A percentile compares a stretch with the other conserved stretches of the same genome.
phyloP scores from a whole-genome alignment of 306 rosid genomes.

The Cercis canadensis region DNA sequence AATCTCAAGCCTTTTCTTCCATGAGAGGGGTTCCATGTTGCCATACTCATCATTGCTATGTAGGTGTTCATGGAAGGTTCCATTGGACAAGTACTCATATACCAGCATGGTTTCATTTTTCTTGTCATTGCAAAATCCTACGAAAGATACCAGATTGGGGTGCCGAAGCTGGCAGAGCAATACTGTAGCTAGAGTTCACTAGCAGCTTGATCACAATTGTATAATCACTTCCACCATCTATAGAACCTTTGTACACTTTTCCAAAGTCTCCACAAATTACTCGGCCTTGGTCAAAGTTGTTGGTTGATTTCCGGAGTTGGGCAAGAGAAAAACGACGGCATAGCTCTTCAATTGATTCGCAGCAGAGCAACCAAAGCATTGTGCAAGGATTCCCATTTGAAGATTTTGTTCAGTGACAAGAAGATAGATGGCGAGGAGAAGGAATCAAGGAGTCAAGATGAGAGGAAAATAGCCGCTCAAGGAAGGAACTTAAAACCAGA shows the following conservation, averaged over 20 bases:
- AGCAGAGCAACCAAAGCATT: too few species aligned
- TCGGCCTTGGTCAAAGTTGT: neutral
- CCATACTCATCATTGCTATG: neutral
- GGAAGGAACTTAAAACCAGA: too few species aligned
- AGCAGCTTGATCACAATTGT: too few species aligned
- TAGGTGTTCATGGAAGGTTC: neutral
- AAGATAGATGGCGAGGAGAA: too few species aligned
- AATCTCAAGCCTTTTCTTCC: conserved; percentile 18
- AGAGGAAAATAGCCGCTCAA: too few species aligned
- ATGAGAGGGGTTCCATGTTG: neutral
- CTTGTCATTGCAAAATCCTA: neutral
- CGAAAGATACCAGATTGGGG: neutral
- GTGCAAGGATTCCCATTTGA: too few species aligned
- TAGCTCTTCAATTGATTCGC: neutral
- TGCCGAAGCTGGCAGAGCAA: conserved; percentile 2
- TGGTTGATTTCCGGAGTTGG: neutral
- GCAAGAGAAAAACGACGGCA: neutral
- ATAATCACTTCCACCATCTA: too few species aligned
- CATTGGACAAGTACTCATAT: neutral
- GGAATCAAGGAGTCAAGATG: too few species aligned
- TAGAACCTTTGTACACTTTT: neutral
- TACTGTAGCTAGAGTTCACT: too few species aligned
- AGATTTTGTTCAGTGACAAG: too few species aligned
- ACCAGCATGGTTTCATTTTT: neutral
- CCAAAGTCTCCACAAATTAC: neutral